A percentile compares a stretch with the other conserved stretches of the same genome.
Conservation (phyloP, 129 eudicot species). For the Chrysanthemum seticuspe region DNA sequence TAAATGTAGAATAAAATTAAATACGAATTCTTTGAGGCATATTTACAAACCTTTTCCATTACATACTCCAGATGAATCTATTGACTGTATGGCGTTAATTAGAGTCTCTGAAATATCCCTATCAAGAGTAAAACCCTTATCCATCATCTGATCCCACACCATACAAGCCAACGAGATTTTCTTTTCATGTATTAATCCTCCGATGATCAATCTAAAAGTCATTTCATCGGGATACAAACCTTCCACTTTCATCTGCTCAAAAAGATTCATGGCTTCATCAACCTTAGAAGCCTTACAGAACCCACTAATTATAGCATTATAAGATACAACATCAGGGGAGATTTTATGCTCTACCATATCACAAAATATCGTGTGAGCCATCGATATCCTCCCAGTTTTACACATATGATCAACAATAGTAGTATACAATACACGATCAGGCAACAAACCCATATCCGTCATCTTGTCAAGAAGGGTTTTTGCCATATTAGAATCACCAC, state of each 20-base stretch:
- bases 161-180: conserved; percentile 61
- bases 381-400: conserved; percentile 50
- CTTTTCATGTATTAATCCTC: conserved; percentile 66
- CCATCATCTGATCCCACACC: conserved; percentile 96
- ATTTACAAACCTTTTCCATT: conserved; percentile 28
- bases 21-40: background rate
- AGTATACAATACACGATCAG: conserved; percentile 76
- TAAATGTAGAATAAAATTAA: background rate
- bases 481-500: conserved; percentile 53
- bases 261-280: conserved; percentile 67
- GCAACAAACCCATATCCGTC: conserved; percentile 66
- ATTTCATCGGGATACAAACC: conserved; percentile 77
- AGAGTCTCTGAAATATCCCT: conserved; percentile 68
- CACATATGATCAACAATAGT: conserved; percentile 74
- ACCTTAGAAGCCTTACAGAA: conserved; percentile 66
- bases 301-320: conserved; percentile 80
- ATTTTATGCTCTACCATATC: conserved; percentile 70
- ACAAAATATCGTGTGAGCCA: conserved; percentile 56
- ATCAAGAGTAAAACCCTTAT: conserved; percentile 88
- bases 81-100: conserved; percentile 45
- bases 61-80: conserved; percentile 28
- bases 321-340: conserved; percentile 70
- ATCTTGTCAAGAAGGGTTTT: conserved; percentile 69
- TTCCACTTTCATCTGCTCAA: conserved; percentile 60
- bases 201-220: conserved; percentile 68